These are phyloP conservation scores for Plasmodium gonderi DNA, from an alignment of 169 alveolate species.

Conservation along the genomic window DNA sequence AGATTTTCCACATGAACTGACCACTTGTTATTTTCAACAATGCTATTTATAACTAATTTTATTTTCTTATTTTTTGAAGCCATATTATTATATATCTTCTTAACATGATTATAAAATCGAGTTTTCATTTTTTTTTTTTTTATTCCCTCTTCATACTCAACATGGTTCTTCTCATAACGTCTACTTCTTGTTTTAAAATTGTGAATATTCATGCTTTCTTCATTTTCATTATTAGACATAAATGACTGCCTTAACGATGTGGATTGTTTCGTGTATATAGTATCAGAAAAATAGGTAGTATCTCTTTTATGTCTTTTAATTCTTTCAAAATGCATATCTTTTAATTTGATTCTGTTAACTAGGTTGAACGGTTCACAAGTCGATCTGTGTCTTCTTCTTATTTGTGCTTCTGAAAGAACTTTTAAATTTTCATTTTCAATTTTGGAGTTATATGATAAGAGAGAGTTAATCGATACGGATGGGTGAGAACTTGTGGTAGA, in stretches of 20 bases:
- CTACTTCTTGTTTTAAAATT: background rate
- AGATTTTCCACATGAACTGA: constrained; percentile 28
- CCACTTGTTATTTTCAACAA: constrained; percentile 53
- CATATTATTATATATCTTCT: constrained; percentile 32
- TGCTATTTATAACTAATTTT: constrained; percentile 18
- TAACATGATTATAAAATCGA: constrained; percentile 36
- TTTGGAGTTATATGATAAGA: constrained; percentile 11
- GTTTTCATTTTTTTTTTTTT: constrained; percentile 23
- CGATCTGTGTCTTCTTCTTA: constrained; percentile 1
- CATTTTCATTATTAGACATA: background rate
- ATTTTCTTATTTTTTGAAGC: constrained; percentile 3
- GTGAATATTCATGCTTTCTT: background rate
- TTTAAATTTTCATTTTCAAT: background rate
- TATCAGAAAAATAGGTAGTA: constrained; percentile 23
- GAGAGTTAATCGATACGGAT: background rate
- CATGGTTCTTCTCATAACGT: background rate
- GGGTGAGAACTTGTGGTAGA: background rate
- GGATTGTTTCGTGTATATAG: constrained; percentile 20
- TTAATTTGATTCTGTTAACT: background rate
- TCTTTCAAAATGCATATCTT: background rate
- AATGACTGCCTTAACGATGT: background rate
- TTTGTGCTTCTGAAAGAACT: background rate
- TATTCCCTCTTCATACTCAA: background rate
- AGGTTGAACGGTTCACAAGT: background rate
- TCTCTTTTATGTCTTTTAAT: background rate